A percentile compares a stretch with the other conserved stretches of the same genome.
phyloP scores from a whole-genome alignment of 2,329 filamentous ascomycete genomes.

The Colletotrichum tamarilloi region DNA sequence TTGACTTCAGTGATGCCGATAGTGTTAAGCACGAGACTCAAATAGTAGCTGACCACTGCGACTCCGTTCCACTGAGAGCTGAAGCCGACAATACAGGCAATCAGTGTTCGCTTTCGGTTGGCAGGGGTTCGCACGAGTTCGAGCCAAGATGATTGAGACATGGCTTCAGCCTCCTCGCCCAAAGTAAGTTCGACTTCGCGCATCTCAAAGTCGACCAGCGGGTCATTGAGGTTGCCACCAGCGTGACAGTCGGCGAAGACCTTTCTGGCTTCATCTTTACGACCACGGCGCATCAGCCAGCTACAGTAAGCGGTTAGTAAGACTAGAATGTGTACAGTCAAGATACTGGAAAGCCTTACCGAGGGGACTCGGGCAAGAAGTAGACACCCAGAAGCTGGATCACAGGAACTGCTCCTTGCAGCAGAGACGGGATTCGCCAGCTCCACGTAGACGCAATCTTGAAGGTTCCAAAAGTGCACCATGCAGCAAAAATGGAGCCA shows the following conservation, averaged over 20 bases:
- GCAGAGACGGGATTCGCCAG: conserved; percentile 41
- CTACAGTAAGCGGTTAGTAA: conserved; percentile 41
- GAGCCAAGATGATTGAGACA: conserved; percentile 44
- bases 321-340: neutral
- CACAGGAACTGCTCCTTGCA: conserved; percentile 54
- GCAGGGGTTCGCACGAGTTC: conserved; percentile 43
- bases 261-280: conserved; percentile 61
- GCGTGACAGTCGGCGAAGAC: conserved; percentile 65
- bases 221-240: conserved; percentile 55
- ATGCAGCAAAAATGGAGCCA: conserved; percentile 44
- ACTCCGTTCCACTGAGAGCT: conserved; percentile 44
- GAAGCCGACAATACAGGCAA: conserved; percentile 41
- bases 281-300: conserved; percentile 68
- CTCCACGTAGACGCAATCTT: conserved; percentile 47
- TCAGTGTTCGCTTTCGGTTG: conserved; percentile 42
- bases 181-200: conserved; percentile 53
- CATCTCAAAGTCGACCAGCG: conserved; percentile 48
- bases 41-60: conserved; percentile 53
- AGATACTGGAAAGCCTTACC: neutral
- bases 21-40: conserved; percentile 45
- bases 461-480: conserved; percentile 43
- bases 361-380: conserved; percentile 68
- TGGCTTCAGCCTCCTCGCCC: conserved; percentile 63
- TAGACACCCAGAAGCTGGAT: conserved; percentile 19
- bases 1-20: conserved; percentile 46